Evolutionary conservation across 176 grass and related monocot species (phyloP), one percentile per base, ranked within the genome.

Genomic region (Triticum monococcum): DNA sequence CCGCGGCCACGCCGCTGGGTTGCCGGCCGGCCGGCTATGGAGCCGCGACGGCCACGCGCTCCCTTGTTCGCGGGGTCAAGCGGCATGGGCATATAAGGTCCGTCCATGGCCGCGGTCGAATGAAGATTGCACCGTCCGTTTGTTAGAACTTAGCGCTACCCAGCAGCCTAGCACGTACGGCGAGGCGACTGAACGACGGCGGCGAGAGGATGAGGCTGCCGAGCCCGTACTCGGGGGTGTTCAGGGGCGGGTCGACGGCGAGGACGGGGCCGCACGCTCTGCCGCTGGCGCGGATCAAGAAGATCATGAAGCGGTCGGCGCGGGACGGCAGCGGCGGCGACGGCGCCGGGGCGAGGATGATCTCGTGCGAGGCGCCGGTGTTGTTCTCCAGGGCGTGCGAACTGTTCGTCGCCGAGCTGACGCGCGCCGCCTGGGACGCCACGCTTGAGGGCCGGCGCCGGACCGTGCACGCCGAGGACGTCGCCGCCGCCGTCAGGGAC

Each of bases 371-470:
- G 87, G 92, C 92, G 78, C 90, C 87, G 8, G 79, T 92, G n/a
- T 74, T 92, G 13, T 92, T 92, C 90, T 88, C 92, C 82, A 88
- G 87, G 85, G 92, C 92, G 31, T 94, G 92, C 85, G 90, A 92
- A 81, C 78, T 88, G 33, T 80, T 94, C 82, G 79, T 94, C 82
- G 81, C 86, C 73, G 92, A 92, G 87, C 81, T 94, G 46, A 89
- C 84, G 20, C 81, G 81, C 70, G 85, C 85, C 72, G 87, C 85
- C 0, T 94, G 92, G 92, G 81, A 73, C 17, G 81, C 78, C 31
- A 89, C 87, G 72, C 82, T 91, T 0, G 72, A 82, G 0, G 59
- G 64, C 30, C 92, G 87, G 82, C 87, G 85, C 30, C 81, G 87
- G 7, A 94, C 87, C 24, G 81, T 95, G 76, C 87, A 86, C 72